phyloP scores from a whole-genome alignment of 2,329 filamentous ascomycete species.

The Aspergillus pseudotamarii region DNA sequence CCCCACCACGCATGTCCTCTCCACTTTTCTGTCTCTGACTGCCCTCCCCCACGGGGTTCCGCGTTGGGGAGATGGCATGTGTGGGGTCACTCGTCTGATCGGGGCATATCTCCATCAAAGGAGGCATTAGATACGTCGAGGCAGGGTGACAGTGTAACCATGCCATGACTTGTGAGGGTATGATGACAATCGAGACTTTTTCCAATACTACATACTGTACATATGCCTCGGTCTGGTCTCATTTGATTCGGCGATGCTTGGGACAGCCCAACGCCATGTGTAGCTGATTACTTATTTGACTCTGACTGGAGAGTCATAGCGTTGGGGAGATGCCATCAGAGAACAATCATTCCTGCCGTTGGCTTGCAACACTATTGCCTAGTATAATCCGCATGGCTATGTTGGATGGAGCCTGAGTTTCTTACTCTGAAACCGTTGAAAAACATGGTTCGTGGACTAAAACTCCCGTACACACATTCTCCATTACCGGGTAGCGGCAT shows the following conservation, averaged over 20 bases:
- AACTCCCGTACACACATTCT: neutral
- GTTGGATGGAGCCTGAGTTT: neutral
- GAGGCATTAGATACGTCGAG: neutral
- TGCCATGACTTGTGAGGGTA: neutral
- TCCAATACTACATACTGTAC: too few relatives aligned
- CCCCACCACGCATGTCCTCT: too few relatives aligned
- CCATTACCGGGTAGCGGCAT: neutral
- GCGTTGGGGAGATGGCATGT: neutral
- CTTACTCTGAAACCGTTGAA: neutral
- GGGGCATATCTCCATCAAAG: neutral
- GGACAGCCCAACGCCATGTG: neutral
- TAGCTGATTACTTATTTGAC: neutral
- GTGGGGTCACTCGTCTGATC: neutral
- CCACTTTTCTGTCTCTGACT: neutral
- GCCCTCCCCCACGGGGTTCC: slow-evolving; percentile 6
- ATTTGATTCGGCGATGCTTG: neutral
- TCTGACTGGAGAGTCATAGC: neutral
- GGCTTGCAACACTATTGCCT: slow-evolving; percentile 1
- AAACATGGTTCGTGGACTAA: neutral
- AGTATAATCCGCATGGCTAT: neutral
- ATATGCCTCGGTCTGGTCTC: neutral
- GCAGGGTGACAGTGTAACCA: neutral
- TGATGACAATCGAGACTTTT: neutral
- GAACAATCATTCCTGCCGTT: neutral
- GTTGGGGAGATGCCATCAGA: neutral